These are phyloP conservation scores for Lasiosphaeria hispida DNA, from an alignment of 495 filamentous ascomycete species.

Conservation along the genomic window DNA sequence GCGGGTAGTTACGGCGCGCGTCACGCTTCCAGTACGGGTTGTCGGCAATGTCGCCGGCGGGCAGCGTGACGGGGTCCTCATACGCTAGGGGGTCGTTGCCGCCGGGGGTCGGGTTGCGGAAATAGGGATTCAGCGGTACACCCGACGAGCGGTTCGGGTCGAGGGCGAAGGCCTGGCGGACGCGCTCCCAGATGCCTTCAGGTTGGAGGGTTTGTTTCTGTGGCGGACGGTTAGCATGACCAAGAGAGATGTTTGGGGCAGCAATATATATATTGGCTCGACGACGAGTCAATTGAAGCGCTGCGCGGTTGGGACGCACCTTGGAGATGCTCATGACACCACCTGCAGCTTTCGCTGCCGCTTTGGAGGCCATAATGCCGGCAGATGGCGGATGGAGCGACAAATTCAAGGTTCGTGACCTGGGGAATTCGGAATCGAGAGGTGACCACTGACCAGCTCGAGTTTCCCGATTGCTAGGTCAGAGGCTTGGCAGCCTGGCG, in stretches of 20 bases:
- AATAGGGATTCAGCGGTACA: constrained; percentile 88
- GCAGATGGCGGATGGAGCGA: constrained; percentile 1
- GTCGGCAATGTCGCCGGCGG: constrained; percentile 93
- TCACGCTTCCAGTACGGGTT: constrained; percentile 99
- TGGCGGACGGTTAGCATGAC: constrained; percentile 2
- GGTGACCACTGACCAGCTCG: not conserved
- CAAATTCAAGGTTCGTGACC: not conserved
- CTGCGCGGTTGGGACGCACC: constrained; percentile 29
- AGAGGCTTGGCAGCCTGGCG: not conserved
- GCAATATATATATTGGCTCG: constrained; percentile 8
- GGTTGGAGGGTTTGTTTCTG: constrained; percentile 99
- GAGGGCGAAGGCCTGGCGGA: constrained; percentile 74
- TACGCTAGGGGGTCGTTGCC: constrained; percentile 71
- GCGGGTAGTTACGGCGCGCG: constrained; percentile 79
- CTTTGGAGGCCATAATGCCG: constrained; percentile 54
- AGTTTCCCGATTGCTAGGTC: not conserved
- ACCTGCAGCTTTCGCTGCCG: constrained; percentile 48
- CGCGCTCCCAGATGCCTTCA: constrained; percentile 79
- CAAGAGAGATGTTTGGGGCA: not conserved
- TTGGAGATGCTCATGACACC: constrained; percentile 47
- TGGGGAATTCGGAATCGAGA: constrained; percentile 3
- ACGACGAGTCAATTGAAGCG: not conserved
- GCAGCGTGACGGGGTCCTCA: constrained; percentile 85
- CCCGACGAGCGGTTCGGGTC: constrained; percentile 89
- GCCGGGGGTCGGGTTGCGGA: constrained; percentile 84